Evolutionary conservation across 371 early-diverging fungal species (phyloP).

Genomic region (Entomophthora muscae): DNA sequence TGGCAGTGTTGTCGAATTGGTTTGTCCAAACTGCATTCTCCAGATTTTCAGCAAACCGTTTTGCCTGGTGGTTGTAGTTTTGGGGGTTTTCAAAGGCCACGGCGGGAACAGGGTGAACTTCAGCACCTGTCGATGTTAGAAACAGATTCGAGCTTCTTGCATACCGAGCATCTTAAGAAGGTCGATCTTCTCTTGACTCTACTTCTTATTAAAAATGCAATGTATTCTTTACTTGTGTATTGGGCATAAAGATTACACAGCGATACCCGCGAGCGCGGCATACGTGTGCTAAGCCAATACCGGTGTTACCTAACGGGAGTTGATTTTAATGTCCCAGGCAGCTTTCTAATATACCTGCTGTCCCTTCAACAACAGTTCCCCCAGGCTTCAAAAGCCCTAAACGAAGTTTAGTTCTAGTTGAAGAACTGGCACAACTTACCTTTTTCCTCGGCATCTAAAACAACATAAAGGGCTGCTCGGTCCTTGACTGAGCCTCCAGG

Average conservation of each 20-base stretch:
- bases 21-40: constrained; percentile 91
- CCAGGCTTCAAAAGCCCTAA: constrained; percentile 63
- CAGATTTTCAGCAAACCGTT: constrained; percentile 54
- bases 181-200: constrained; percentile 86
- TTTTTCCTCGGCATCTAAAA: constrained; percentile 79
- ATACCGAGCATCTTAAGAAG: constrained; percentile 66
- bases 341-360: constrained; percentile 39
- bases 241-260: constrained; percentile 93
- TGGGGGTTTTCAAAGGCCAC: constrained; percentile 79
- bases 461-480: constrained; percentile 81
- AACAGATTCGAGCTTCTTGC: neutral
- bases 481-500: constrained; percentile 97
- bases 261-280: constrained; percentile 89
- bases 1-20: constrained; percentile 74
- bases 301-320: constrained; percentile 45
- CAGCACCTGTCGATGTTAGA: constrained; percentile 30
- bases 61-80: constrained; percentile 92
- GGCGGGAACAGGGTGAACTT: constrained; percentile 75
- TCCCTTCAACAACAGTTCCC: constrained; percentile 91
- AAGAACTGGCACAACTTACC: constrained; percentile 12
- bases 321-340: neutral
- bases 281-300: constrained; percentile 90
- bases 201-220: neutral
- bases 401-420: neutral
- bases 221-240: constrained; percentile 51